Base-by-base conservation (phyloP, 352 stramenopile species). In the Phytopythium litorale region DNA sequence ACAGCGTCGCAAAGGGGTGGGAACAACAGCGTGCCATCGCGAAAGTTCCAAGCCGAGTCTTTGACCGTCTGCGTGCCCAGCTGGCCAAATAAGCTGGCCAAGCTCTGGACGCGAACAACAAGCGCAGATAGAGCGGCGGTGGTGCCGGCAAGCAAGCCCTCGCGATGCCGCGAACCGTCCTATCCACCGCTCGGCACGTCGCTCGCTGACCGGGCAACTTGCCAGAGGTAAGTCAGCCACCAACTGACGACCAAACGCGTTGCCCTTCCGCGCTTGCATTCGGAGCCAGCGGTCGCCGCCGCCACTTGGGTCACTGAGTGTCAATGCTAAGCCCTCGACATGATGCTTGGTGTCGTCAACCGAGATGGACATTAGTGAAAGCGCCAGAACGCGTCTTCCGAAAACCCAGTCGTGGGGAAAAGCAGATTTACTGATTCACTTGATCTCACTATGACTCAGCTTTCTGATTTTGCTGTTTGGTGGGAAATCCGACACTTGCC, bases 381-480 rank as follows among this genome's bases (percentile, higher is more conserved):
- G 16, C 40, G 40, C 19, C 16, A 19, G 16, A 45, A 45, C 16
- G 40, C 5, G 40, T 45, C 40, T 18, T 19, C 4, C 4, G 18
- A 19, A 8, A 43, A 43, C 15, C 1, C 9, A 40, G 40, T 15
- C 40, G 8, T 21, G 40, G 40, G 9, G n/a, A 45, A 45, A 45
- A 12, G 40, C 40, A 16, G n/a, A 11, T 45, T 45, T 45, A 6
- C 35, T 40, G 35, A 49, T 49, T 45, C 19, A 49, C 19, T 49
- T 49, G 42, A 28, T 25, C 42, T 49, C 42, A 49, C 18, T 49
- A 25, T 23, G 42, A 16, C 23, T 7, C 15, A 7, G 28, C 28
- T 32, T 15, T 25, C 45, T 51, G 49, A 23, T 56, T 56, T 56
- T 38, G 3, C 49, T 35, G 49, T 38, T 49, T 49, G 42, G n/a